Evolutionary conservation across 140 eudicot species (phyloP).

Genomic region (Senecio squalidus): DNA sequence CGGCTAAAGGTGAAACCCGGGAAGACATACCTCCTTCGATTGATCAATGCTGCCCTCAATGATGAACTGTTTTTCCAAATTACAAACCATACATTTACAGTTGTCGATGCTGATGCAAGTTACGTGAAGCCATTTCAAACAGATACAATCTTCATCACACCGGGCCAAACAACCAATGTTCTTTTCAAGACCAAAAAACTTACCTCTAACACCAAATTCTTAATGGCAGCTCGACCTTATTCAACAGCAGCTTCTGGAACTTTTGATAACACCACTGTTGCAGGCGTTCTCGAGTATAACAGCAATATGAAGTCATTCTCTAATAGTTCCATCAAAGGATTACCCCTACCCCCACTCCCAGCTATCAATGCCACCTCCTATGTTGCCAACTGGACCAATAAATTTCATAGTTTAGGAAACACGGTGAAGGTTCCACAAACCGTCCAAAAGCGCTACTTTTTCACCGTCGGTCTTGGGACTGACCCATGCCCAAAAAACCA

Average conservation of each 20-base stretch:
- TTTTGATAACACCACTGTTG: constrained; percentile 47
- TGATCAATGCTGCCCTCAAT: constrained; percentile 15
- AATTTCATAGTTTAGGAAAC: constrained; percentile 37
- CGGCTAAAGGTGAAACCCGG: constrained; percentile 7
- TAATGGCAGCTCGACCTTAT: constrained; percentile 57
- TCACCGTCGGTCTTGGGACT: constrained; percentile 50
- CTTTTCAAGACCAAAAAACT: neutral
- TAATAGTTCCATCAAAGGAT: constrained; percentile 19
- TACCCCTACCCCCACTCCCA: constrained; percentile 44
- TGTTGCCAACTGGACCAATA: constrained; percentile 35
- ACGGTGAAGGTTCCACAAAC: constrained; percentile 39
- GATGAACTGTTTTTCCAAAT: constrained; percentile 10
- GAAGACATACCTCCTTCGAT: constrained; percentile 10
- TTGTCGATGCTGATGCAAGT: constrained; percentile 9
- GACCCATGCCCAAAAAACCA: constrained; percentile 50
- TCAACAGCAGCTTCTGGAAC: constrained; percentile 38
- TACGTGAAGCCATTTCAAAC: constrained; percentile 12
- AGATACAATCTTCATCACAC: constrained; percentile 3
- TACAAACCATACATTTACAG: constrained; percentile 7
- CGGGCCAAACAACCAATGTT: constrained; percentile 14
- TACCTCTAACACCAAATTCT: constrained; percentile 21
- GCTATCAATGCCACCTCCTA: constrained; percentile 40
- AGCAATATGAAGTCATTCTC: neutral
- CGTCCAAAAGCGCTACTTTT: constrained; percentile 38
- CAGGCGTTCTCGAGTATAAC: constrained; percentile 40